A percentile compares a stretch with the other conserved stretches of the same genome.
These are phyloP conservation scores for Linanthus parryae DNA, from an alignment of 148 eudicot species.

Conservation along the genomic window DNA sequence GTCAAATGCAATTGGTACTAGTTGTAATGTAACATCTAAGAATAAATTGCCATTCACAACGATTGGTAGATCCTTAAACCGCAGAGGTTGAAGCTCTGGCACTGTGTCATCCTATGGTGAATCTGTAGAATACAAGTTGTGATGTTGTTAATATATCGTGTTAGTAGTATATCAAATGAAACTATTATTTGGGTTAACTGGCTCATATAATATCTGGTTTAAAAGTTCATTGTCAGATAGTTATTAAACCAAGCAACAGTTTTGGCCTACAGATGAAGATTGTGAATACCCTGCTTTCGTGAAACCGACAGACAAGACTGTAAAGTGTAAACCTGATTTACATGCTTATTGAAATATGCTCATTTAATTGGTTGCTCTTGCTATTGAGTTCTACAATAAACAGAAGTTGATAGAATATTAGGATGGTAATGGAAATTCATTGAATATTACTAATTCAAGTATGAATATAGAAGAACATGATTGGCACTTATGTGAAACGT, in stretches of 20 bases:
- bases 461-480: too few relatives aligned
- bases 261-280: neutral
- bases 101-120: neutral
- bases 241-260: neutral
- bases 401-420: too few relatives aligned
- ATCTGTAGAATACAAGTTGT: neutral
- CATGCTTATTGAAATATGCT: too few relatives aligned
- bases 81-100: neutral
- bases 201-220: neutral
- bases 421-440: too few relatives aligned
- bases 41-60: too few relatives aligned
- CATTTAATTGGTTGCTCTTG: too few relatives aligned
- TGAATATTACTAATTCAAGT: too few relatives aligned
- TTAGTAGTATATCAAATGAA: neutral
- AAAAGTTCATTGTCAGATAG: neutral
- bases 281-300: neutral
- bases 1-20: neutral
- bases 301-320: neutral
- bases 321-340: too few relatives aligned
- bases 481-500: too few relatives aligned
- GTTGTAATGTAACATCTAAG: neutral
- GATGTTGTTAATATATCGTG: neutral
- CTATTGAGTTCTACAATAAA: too few relatives aligned
- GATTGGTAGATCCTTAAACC: neutral
- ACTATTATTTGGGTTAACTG: neutral